Base-by-base conservation (phyloP, 495 filamentous ascomycete genomes). In the Aspergillus nidulans region DNA sequence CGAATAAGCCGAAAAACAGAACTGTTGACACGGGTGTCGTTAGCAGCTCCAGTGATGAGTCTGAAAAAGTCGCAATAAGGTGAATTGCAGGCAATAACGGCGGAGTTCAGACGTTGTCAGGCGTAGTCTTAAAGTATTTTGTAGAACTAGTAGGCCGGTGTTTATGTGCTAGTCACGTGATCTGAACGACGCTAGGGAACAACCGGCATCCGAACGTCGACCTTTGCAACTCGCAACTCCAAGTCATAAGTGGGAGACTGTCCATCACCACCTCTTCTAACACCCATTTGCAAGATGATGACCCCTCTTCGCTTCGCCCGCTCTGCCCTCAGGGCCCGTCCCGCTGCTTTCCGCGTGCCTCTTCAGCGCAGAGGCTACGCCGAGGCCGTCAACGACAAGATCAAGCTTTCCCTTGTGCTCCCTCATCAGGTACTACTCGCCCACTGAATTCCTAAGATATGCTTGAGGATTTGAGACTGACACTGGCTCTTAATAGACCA, bases 401-500 rank as follows among this genome's bases (percentile, higher is more conserved):
- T 99, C 83, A 90, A 94, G 83, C 83, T 99, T 75, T 94, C 90
- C 78, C 83, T 99, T 78, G 83, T 88, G 69, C 87, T 99, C 58
- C 94, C 94, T 78, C 95, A 97, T 77, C 90, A 97, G 90, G 94
- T 98, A 87, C 70, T 87, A 52, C 45, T 36, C 48, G 20, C 19
- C 55, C 41, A 21, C n/a, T 46, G 38, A 50, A 7, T 53, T 24
- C 23, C 20, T 56, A 28, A 32, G 10, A 30, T 30, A 32, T 16
- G 15, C 24, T 32, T 21, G 8, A 16, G 20, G 15, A 18, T n/a
- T 30, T 28, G 24, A 36, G 30, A 67, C 72, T 69, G 56, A 71
- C 58, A 44, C 19, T 55, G 19, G 24, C 52, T 42, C 36, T 52
- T 20, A 4, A 60, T 68, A 90, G 87, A 76, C 82, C 54, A 87